phyloP scores from a whole-genome alignment of 2,329 filamentous ascomycete genomes.

The Colletotrichum orchidophilum region DNA sequence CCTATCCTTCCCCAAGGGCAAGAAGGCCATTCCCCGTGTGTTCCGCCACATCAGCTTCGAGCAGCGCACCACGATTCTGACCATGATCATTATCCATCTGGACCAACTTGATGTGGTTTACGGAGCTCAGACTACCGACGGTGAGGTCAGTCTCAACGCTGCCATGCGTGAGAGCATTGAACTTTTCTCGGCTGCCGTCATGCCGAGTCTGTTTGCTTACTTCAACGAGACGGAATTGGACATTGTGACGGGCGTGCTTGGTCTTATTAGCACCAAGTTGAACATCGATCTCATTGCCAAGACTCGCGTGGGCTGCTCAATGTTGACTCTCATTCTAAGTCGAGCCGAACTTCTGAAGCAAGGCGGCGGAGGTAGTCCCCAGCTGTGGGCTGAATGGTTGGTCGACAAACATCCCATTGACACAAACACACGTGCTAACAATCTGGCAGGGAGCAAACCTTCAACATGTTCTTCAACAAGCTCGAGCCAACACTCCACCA shows the following conservation, averaged over 20 bases:
- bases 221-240: constrained; percentile 90
- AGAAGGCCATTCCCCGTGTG: constrained; percentile 92
- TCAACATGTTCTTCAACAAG: constrained; percentile 86
- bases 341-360: constrained; percentile 94
- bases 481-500: constrained; percentile 85
- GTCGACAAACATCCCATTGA: background rate
- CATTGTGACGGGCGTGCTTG: constrained; percentile 90
- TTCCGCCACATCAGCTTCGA: constrained; percentile 94
- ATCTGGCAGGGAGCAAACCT: constrained; percentile 72
- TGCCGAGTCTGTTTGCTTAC: constrained; percentile 89
- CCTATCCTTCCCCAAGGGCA: constrained; percentile 93
- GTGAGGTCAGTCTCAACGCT: constrained; percentile 76
- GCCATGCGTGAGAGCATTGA: constrained; percentile 91
- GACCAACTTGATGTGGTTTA: constrained; percentile 92
- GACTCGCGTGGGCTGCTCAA: constrained; percentile 87
- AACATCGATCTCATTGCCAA: constrained; percentile 86
- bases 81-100: constrained; percentile 93
- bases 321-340: constrained; percentile 93
- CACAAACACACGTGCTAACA: constrained; percentile 1
- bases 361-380: constrained; percentile 73
- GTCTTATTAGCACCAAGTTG: constrained; percentile 82
- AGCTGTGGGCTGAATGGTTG: constrained; percentile 84
- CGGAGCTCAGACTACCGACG: constrained; percentile 77
- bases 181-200: constrained; percentile 86
- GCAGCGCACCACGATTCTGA: constrained; percentile 93